Evolutionary conservation across 2,329 filamentous ascomycete genomes (phyloP), one percentile per base, ranked within the genome.

Genomic region (Colletotrichum scovillei): DNA sequence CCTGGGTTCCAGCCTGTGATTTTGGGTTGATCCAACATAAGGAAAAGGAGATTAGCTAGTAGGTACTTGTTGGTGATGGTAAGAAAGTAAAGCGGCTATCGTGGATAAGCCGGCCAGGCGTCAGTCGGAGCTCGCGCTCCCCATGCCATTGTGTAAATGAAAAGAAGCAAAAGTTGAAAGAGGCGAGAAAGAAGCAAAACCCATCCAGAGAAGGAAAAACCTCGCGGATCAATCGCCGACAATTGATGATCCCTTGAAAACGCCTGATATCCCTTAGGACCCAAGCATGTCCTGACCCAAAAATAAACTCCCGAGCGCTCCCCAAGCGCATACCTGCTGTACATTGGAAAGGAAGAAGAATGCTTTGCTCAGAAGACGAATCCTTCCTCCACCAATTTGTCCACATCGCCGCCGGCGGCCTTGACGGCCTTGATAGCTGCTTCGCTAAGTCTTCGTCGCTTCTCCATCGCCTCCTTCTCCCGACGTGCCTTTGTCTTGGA

Each of bases 401-500:
- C 83, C 5, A 91, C 84, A 76, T 95, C 92, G 2, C 93, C 94
- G 1, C 93, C 93, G 0, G 91, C 93, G 12, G 92, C 92, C 68
- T 89, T 86, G 0, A 95, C 90, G 9, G 92, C 92, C 81, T 90
- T 90, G 75, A 92, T 83, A 35, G 93, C 92, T 8, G 91, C 91
- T 81, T 94, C 90, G 78, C 89, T 92, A 68, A 95, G 80, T 80
- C 89, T 88, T 76, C 92, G 85, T 78, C 94, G 87, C 82, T 92
- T 92, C 79, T 98, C 96, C 66, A 89, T 87, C 1, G 94, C 94
- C 84, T 98, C 96, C 81, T 94, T 93, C 82, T 98, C 96, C 63
- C 97, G 86, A 68, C 95, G 86, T n/a, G 95, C 95, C 81, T 98
- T 98, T 9, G 97, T 98, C 89, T 98, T 98, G 76, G 91, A 94